phyloP scores from a whole-genome alignment of 495 filamentous ascomycete genomes.

The Thermochaetoides thermophila region DNA sequence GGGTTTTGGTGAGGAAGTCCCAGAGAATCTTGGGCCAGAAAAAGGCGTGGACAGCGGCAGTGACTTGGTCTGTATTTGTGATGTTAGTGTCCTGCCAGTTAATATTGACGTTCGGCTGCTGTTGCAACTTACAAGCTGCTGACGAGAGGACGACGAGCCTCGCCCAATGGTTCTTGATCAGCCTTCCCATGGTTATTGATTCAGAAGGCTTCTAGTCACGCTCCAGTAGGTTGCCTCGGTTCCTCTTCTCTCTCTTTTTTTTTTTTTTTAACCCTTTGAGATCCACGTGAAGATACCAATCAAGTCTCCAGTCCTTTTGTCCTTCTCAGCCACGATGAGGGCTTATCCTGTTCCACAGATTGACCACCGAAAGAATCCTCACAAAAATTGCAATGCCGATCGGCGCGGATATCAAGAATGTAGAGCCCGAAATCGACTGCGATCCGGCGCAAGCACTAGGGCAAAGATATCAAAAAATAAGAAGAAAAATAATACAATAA shows the following conservation, averaged over 20 bases:
- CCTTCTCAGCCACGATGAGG: too few relatives aligned
- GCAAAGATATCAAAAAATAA: constrained; percentile 9
- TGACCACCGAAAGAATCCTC: too few relatives aligned
- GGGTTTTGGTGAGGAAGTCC: constrained; percentile 87
- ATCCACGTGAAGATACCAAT: too few relatives aligned
- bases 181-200: constrained; percentile 81
- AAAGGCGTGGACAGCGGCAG: constrained; percentile 69
- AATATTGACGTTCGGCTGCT: not conserved
- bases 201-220: too few relatives aligned
- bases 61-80: constrained; percentile 57
- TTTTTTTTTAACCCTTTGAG: too few relatives aligned
- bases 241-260: too few relatives aligned
- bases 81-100: constrained; percentile 6
- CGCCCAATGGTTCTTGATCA: constrained; percentile 99
- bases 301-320: too few relatives aligned
- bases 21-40: constrained; percentile 99
- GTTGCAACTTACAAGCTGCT: constrained; percentile 51
- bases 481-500: constrained; percentile 4
- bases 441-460: too few relatives aligned
- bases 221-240: too few relatives aligned
- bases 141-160: constrained; percentile 81
- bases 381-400: not conserved
- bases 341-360: too few relatives aligned
- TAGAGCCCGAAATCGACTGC: too few relatives aligned
- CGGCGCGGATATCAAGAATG: too few relatives aligned